Conservation (phyloP, 2,329 filamentous ascomycete genomes). For the Botrytis medusae region DNA sequence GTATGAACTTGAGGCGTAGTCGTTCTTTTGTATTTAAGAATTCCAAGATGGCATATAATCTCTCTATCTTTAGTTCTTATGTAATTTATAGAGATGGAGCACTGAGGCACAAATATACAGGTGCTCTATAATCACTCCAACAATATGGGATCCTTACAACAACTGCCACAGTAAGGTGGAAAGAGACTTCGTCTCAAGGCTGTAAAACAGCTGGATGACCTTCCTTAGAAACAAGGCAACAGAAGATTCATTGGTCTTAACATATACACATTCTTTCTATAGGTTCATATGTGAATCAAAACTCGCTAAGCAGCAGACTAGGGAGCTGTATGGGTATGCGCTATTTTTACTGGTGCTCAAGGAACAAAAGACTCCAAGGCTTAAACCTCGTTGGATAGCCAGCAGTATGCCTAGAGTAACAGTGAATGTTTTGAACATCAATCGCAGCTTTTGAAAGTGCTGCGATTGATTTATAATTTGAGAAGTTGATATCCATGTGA, state of each 20-base stretch:
- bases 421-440: not conserved
- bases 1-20: not conserved
- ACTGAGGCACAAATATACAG: not conserved
- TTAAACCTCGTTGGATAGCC: not conserved
- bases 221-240: not conserved
- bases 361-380: not conserved
- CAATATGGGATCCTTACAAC: not conserved
- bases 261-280: not conserved
- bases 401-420: not conserved
- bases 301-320: not conserved
- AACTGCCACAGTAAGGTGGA: not conserved
- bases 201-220: not conserved
- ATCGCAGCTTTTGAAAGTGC: too few species aligned
- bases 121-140: not conserved
- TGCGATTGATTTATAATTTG: not conserved
- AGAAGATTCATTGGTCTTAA: not conserved
- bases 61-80: not conserved
- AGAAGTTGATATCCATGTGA: not conserved
- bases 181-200: not conserved
- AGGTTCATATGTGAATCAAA: not conserved
- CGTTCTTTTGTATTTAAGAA: not conserved
- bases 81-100: not conserved
- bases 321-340: not conserved
- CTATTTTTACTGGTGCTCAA: not conserved
- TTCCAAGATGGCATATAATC: too few species aligned